These are phyloP conservation scores for Elsinoe batatas DNA, from an alignment of 2,329 filamentous ascomycete genomes.

Conservation along the genomic window DNA sequence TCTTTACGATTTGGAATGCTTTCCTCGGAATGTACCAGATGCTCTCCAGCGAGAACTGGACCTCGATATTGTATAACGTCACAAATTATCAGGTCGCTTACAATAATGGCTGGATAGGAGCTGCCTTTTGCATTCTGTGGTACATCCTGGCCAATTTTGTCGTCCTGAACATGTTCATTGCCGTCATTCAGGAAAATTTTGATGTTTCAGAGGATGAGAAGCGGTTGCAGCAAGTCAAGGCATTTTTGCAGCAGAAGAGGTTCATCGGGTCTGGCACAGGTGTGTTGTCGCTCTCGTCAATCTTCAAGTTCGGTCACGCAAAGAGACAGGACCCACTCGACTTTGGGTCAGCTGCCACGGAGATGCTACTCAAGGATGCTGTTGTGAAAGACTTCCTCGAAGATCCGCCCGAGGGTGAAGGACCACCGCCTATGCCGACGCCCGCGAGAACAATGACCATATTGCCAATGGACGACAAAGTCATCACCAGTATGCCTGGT, in stretches of 20 bases:
- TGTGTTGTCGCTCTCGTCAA: conserved; percentile 63
- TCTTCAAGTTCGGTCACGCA: conserved; percentile 53
- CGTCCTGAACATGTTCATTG: conserved; percentile 99
- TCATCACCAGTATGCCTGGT: conserved; percentile 8
- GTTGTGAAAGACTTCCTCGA: conserved; percentile 93
- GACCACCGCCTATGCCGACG: conserved; percentile 8
- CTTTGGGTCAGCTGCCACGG: conserved; percentile 81
- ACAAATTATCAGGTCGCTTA: conserved; percentile 56
- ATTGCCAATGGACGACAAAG: not conserved
- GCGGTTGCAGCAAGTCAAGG: conserved; percentile 88
- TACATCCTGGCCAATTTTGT: conserved; percentile 91
- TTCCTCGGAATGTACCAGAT: conserved; percentile 98
- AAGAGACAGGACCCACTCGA: conserved; percentile 73
- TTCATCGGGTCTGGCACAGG: conserved; percentile 52
- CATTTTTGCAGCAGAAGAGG: conserved; percentile 86
- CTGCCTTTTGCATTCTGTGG: conserved; percentile 86
- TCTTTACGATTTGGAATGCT: conserved; percentile 85
- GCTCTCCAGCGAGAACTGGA: conserved; percentile 95
- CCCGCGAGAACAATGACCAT: conserved; percentile 7
- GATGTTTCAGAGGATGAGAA: conserved; percentile 98
- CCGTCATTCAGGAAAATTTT: conserved; percentile 98
- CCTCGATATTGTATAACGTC: conserved; percentile 70
- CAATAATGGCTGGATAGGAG: conserved; percentile 83
- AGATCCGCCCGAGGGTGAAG: conserved; percentile 43
- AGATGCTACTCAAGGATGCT: conserved; percentile 93